Conservation (phyloP, 2,329 filamentous ascomycete genomes). For the Fusarium udum region DNA sequence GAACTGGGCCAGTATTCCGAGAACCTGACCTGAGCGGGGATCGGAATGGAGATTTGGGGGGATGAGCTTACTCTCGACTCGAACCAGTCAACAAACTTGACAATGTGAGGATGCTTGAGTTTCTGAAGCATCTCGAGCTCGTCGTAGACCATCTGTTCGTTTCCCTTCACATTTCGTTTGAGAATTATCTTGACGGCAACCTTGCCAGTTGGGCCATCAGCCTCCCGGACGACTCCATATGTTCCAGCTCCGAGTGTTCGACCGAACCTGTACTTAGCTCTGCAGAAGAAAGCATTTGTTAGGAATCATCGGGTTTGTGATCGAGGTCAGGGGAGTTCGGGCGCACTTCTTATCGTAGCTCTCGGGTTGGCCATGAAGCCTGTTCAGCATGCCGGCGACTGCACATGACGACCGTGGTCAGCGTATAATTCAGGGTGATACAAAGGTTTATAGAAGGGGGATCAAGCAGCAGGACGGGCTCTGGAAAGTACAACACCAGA, state of each 20-base stretch:
- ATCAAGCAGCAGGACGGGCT: not conserved
- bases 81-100: slow-evolving; percentile 98
- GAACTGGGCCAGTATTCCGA: not conserved
- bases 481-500: not conserved
- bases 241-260: slow-evolving; percentile 94
- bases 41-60: not conserved
- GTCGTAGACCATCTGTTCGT: slow-evolving; percentile 98
- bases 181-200: slow-evolving; percentile 98
- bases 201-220: slow-evolving; percentile 82
- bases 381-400: slow-evolving; percentile 93
- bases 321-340: slow-evolving; percentile 37
- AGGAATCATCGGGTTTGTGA: slow-evolving; percentile 39
- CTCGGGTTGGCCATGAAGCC: slow-evolving; percentile 94
- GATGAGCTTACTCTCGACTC: slow-evolving; percentile 81
- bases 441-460: not conserved
- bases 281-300: slow-evolving; percentile 49
- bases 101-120: slow-evolving; percentile 93
- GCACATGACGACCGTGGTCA: slow-evolving; percentile 35
- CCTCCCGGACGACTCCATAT: slow-evolving; percentile 97
- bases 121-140: slow-evolving; percentile 93
- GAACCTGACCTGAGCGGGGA: not conserved
- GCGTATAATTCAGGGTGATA: slow-evolving; percentile 20
- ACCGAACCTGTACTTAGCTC: slow-evolving; percentile 89
- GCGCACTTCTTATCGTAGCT: slow-evolving; percentile 97
- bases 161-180: slow-evolving; percentile 98